phyloP scores from a whole-genome alignment of 148 eudicot species.

The Euryodendron excelsum region DNA sequence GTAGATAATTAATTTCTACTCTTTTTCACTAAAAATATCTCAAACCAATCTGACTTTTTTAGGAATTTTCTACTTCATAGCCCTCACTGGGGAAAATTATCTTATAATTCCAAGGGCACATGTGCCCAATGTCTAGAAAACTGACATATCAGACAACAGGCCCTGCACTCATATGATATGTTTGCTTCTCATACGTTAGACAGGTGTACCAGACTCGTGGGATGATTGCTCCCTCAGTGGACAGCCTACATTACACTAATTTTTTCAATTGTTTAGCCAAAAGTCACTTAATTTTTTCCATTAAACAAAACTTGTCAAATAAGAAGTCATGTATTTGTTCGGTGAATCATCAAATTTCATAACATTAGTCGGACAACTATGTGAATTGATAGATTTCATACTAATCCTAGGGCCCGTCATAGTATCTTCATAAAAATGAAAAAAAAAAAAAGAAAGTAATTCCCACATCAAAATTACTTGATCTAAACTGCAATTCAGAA shows the following conservation, averaged over 20 bases:
- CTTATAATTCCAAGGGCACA: too few species aligned
- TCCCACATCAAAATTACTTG: neutral
- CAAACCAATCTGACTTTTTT: neutral
- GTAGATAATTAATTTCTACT: too few species aligned
- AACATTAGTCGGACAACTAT: neutral
- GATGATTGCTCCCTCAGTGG: too few species aligned
- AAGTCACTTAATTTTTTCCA: neutral
- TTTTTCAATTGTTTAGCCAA: neutral
- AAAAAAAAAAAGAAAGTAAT: neutral
- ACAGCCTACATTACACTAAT: neutral
- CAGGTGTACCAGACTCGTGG: too few species aligned
- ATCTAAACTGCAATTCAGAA: neutral
- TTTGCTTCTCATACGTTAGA: too few species aligned
- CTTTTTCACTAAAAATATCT: neutral
- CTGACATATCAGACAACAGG: too few species aligned
- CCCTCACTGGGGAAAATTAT: constrained; percentile 2
- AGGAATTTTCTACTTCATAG: neutral
- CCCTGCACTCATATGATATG: too few species aligned
- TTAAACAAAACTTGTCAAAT: neutral
- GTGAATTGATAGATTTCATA: neutral
- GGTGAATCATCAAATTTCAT: neutral
- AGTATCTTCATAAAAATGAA: neutral
- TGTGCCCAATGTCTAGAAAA: too few species aligned
- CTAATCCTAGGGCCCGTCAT: neutral
- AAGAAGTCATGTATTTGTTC: neutral